Base-by-base conservation (phyloP, 345 rosid genomes). In the Bruguiera parviflora region DNA sequence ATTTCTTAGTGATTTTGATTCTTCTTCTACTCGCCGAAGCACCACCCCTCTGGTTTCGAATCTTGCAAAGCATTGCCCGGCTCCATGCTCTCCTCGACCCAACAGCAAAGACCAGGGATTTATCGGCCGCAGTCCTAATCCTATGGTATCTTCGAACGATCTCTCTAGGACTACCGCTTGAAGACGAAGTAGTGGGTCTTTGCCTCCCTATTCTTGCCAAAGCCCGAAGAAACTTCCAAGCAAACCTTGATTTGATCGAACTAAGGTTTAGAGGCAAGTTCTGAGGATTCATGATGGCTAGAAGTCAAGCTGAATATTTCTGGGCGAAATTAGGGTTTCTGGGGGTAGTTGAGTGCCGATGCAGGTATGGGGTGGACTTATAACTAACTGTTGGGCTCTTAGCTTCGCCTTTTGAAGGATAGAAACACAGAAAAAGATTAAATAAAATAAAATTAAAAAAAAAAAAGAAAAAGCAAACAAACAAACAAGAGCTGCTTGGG, bases 31-130 rank as follows among this genome's bases (percentile, higher is more conserved):
- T 62, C 57, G 25, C 65, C 3, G 29, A 46, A 29, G 29, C 62
- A 22, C 37, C 5, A 3, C 46, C 3, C 24, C 43, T 39, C 21
- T 61, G 72, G 52, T 55, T 70, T 46, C 73, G 56, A 0, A 67
- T 56, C 75, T 66, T 76, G 49, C 63, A 71, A 32, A 76, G 70
- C 46, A 82, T 69, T 52, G 83, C 83, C 37, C 83, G 71, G 64
- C 83, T 82, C 85, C 85, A 82, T 16, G 53, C 70, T 64, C 79
- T 73, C 52, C 56, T 71, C 4, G 77, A 24, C 22, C 85, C 81
- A 2, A 74, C 77, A 0, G 79, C 79, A 4, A 65, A 53, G 24
- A 78, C 85, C 81, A 82, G 74, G 52, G 81, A 73, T 15, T 67
- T 52, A 53, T 82, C 68, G 49, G 85, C 78, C 3, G 77, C 78